Evolutionary conservation across 495 filamentous ascomycete species (phyloP), one percentile per base, ranked within the genome.

Genomic region (Penicillium psychrofluorescens): DNA sequence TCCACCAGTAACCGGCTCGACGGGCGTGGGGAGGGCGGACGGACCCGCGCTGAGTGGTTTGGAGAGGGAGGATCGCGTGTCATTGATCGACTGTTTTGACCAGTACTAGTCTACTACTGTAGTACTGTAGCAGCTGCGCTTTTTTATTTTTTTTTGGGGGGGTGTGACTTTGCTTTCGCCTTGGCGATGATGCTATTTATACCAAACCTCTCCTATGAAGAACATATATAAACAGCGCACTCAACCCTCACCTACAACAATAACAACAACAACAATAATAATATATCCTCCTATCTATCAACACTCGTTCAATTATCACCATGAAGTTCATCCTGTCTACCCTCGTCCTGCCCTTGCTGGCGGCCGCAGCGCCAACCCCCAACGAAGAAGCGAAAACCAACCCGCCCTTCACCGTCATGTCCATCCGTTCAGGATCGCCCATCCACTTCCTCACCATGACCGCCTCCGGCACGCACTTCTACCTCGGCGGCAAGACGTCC

Each of bases 361-460:
- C 61, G 7, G 50, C 56, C 13, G 61, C 62, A 8, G 61, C 54
- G 8, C 62, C 60, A 29, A 30, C 53, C n/a, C 15, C 39, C 9
- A 15, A 13, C 11, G 27, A 27, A 14, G 27, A 42, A 2, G 35
- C 46, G 36, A 11, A 36, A 9, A 22, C 53, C 43, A 56, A 49
- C 44, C 50, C 57, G 4, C 39, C 53, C 31, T 68, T 68, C 52
- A 43, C 49, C 34, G 59, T 68, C 30, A 66, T 68, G 59, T 49
- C 70, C 44, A 34, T 49, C 34, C 67, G 63, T 44, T 72, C 68
- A 4, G 67, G 44, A 34, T 70, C 64, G 1, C 65, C 67, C 12
- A 63, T 74, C 55, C 68, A 74, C 51, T 58, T 61, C 47, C 37
- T 55, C 7, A 44, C 57, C 40, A 44, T 74, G 48, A 72, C 64